Conservation (phyloP, 2,329 filamentous ascomycete genomes). For the Thermothelomyces thermophilus region DNA sequence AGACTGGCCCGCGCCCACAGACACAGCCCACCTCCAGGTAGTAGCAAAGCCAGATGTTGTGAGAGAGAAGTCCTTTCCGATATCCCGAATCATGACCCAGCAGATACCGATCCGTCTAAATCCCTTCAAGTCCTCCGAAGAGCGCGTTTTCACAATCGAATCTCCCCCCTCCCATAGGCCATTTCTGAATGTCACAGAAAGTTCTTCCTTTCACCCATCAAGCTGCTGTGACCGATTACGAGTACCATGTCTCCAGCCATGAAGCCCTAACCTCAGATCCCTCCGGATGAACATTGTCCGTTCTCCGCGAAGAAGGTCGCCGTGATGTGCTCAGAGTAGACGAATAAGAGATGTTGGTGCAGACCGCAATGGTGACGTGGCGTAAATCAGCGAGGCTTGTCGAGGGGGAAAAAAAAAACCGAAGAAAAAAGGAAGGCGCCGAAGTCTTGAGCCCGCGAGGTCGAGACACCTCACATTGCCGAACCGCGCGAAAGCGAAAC, state of each 20-base stretch:
- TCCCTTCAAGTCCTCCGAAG: conserved; percentile 6
- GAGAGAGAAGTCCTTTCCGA: background rate
- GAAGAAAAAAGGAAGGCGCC: no score
- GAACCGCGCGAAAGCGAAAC: background rate
- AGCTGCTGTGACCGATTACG: background rate
- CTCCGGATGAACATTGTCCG: background rate
- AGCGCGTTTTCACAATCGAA: background rate
- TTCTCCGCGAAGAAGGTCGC: background rate
- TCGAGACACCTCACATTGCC: no score
- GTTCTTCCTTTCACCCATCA: background rate
- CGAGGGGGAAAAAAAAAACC: no score
- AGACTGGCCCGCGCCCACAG: background rate
- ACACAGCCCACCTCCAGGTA: background rate
- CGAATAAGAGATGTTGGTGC: no score
- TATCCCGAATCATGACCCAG: background rate
- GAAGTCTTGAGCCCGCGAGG: no score
- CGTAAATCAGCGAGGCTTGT: background rate
- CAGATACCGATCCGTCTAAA: background rate
- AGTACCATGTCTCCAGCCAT: background rate
- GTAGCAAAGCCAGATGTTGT: background rate
- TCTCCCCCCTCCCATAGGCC: background rate
- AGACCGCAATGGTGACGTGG: background rate
- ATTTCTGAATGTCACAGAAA: background rate
- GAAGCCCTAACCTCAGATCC: background rate
- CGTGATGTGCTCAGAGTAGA: background rate